Percentiles rank a stretch among this genome's conserved stretches.
phyloP scores from a whole-genome alignment of 805 yeast species.

The Wickerhamomyces rabaulensis region DNA sequence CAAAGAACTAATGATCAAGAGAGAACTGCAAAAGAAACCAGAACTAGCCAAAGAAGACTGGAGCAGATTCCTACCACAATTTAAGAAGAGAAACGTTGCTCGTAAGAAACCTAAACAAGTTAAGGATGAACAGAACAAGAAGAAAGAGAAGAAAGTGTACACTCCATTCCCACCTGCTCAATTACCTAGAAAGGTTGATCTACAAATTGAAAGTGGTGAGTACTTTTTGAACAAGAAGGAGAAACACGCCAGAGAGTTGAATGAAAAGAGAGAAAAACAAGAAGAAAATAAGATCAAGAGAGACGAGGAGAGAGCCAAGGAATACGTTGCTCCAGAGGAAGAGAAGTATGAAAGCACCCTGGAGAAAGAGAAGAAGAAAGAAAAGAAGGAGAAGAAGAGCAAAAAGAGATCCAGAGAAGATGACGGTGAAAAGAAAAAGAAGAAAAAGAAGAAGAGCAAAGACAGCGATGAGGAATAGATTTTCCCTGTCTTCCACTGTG shows the following conservation, averaged over 20 bases:
- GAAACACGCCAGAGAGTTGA: conserved; percentile 63
- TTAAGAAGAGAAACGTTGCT: conserved; percentile 93
- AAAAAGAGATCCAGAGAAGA: conserved; percentile 25
- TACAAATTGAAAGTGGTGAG: conserved; percentile 97
- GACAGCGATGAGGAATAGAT: conserved; percentile 1
- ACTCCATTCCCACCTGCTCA: conserved; percentile 99
- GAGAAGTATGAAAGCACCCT: conserved; percentile 42
- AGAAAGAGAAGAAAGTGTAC: conserved; percentile 61
- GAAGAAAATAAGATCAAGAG: conserved; percentile 60
- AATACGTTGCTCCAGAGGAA: conserved; percentile 85
- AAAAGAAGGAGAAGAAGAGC: conserved; percentile 24
- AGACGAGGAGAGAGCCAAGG: conserved; percentile 68
- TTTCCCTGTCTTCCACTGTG: neutral
- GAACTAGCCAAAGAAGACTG: conserved; percentile 95
- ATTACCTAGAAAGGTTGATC: conserved; percentile 93
- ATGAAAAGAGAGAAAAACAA: conserved; percentile 76
- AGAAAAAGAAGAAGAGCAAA: conserved; percentile 21
- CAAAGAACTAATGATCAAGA: conserved; percentile 95
- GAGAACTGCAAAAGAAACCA: conserved; percentile 91
- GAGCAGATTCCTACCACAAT: conserved; percentile 93
- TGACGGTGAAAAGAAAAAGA: conserved; percentile 25
- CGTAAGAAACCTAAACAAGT: conserved; percentile 79
- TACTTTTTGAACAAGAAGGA: conserved; percentile 88
- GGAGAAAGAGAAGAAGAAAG: conserved; percentile 28
- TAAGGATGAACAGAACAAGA: conserved; percentile 41